Evolutionary conservation across 2,329 filamentous ascomycete species (phyloP), one percentile per base, ranked within the genome.

Genomic region (Pleurostoma richardsiae): DNA sequence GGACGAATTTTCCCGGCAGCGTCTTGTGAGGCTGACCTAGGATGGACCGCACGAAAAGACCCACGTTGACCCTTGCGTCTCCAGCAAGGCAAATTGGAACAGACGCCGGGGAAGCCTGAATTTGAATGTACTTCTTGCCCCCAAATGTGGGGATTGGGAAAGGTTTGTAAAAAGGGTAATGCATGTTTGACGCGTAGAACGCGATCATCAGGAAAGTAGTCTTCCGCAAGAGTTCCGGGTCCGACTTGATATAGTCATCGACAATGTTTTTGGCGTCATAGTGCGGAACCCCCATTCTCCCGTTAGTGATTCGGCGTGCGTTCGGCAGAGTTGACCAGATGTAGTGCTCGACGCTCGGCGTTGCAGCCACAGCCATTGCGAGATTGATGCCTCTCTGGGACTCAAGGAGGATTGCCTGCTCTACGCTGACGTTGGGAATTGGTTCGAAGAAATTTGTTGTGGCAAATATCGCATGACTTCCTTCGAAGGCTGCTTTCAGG

Each of bases 311-410:
- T 10, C 48, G 52, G 31, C 51, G 54, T 4, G 60, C 55, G 33
- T 64, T 62, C 2, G 71, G 71, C 4, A 71, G 59, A 0, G 71
- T 74, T 6, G 66, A 71, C 69, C 70, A 74, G 45, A 74, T 60
- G 52, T 66, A 74, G 49, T 73, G 69, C 45, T 70, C 56, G 1
- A 76, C 60, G 0, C 66, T 64, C 0, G 53, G 10, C 0, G 59
- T 67, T 6, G 54, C 49, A 1, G 64, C 59, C 1, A 71, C 72
- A 3, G 70, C 70, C 4, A 61, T 60, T 4, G 69, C 70, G 4
- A 74, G 49, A 39, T 69, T 73, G 52, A 63, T 67, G 5, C 65
- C 70, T 39, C 71, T 68, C 8, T 49, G 45, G 11, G 57, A 54
- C 55, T 75, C 72, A 26, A 64, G 57, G 1, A 64, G 57, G 10